Conservation (phyloP, 1,284 basidiomycete genomes). For the Lignosus rhinocerotis region DNA sequence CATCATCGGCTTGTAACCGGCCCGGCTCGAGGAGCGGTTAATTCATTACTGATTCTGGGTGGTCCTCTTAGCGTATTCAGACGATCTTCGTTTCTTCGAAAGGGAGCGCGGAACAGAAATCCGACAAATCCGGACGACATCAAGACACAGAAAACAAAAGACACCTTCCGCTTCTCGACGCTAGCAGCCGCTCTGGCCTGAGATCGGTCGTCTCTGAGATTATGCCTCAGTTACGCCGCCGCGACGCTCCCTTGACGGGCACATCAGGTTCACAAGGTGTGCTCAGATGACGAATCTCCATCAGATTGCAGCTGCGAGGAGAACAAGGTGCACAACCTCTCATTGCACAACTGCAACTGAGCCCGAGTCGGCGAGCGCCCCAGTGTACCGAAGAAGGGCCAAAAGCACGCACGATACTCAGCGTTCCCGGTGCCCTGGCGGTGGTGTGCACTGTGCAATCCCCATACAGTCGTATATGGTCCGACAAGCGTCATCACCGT, state of each 20-base stretch:
- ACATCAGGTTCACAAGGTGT: constrained; percentile 2
- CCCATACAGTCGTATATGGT: neutral
- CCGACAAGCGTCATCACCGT: constrained; percentile 1
- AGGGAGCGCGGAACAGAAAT: neutral
- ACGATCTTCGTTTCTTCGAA: constrained; percentile 6
- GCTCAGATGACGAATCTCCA: constrained; percentile 2
- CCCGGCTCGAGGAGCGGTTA: constrained; percentile 18
- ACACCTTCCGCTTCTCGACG: neutral
- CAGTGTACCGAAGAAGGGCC: constrained; percentile 2
- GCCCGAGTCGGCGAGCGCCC: constrained; percentile 2
- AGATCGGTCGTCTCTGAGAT: neutral
- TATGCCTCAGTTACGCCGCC: constrained; percentile 1
- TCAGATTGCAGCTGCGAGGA: neutral
- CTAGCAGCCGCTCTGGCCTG: neutral
- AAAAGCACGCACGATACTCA: constrained; percentile 18
- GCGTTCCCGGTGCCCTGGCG: constrained; percentile 1
- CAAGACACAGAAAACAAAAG: neutral
- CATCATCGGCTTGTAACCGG: neutral
- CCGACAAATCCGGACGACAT: neutral
- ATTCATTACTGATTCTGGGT: neutral
- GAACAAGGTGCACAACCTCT: neutral
- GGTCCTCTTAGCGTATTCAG: constrained; percentile 6
- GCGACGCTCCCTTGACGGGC: neutral
- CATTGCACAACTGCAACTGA: constrained; percentile 3
- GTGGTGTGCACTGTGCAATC: neutral